These are phyloP conservation scores for Trypanosoma rangeli DNA, from an alignment of 208 protist genomes.

Conservation along the genomic window DNA sequence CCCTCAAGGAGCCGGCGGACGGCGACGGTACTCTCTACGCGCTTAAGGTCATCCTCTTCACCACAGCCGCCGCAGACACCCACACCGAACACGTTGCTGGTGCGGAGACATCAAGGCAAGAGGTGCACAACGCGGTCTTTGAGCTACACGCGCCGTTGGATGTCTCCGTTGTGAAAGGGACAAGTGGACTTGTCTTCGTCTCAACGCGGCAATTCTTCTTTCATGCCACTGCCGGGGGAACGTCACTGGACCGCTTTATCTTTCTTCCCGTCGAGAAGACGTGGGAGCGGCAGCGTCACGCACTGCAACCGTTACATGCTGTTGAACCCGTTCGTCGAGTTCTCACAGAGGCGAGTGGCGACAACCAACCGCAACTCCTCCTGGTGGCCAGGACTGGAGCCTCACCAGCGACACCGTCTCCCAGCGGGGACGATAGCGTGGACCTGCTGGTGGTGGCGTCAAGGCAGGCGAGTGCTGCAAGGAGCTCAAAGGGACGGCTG, in stretches of 20 bases:
- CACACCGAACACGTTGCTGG: background rate
- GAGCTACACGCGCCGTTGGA: conserved; percentile 16
- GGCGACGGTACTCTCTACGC: conserved; percentile 5
- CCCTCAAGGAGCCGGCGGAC: background rate
- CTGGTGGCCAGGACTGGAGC: conserved; percentile 3
- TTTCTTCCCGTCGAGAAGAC: conserved; percentile 7
- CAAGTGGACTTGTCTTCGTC: conserved; percentile 46
- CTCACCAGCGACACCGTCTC: background rate
- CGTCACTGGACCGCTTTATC: conserved; percentile 22
- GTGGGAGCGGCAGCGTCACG: conserved; percentile 22
- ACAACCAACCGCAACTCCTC: conserved; percentile 2
- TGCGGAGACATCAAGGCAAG: background rate
- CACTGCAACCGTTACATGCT: conserved; percentile 8
- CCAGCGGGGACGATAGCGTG: background rate
- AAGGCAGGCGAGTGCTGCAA: background rate
- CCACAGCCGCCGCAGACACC: background rate
- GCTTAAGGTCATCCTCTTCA: conserved; percentile 26
- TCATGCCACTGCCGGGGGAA: conserved; percentile 11
- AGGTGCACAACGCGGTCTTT: conserved; percentile 25
- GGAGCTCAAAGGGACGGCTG: background rate
- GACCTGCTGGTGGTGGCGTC: conserved; percentile 17
- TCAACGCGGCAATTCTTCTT: conserved; percentile 56
- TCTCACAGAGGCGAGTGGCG: background rate
- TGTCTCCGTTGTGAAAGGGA: conserved; percentile 25
- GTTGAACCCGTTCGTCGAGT: conserved; percentile 5